A percentile compares a stretch with the other conserved stretches of the same genome.
Evolutionary conservation across 768 basidiomycete species (phyloP).

Genomic region (Lactifluus volemus): DNA sequence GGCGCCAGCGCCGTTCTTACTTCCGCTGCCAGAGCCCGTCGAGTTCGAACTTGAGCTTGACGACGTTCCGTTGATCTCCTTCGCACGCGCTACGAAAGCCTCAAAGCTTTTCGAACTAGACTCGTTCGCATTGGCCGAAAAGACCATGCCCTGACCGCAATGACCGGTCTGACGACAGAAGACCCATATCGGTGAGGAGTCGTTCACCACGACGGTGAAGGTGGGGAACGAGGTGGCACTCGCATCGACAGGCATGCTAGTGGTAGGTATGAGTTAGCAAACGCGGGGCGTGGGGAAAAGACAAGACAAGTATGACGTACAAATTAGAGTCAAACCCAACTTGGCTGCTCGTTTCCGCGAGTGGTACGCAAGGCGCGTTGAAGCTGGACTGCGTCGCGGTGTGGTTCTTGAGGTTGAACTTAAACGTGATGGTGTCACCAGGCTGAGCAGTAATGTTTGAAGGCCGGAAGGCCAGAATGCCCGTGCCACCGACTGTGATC

Average conservation of each 20-base stretch:
- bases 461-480: constrained; percentile 25
- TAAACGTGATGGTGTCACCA: constrained; percentile 34
- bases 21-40: constrained; percentile 1
- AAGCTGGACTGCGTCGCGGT: constrained; percentile 32
- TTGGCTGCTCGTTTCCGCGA: constrained; percentile 33
- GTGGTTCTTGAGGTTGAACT: constrained; percentile 34
- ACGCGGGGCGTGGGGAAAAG: neutral
- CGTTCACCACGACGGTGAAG: constrained; percentile 44
- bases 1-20: constrained; percentile 13
- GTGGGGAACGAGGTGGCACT: constrained; percentile 41
- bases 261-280: neutral
- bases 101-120: constrained; percentile 42
- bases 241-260: constrained; percentile 40
- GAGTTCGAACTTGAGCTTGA: constrained; percentile 10
- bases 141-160: constrained; percentile 54
- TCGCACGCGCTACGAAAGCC: constrained; percentile 43
- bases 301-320: constrained; percentile 21
- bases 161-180: constrained; percentile 44
- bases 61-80: constrained; percentile 34
- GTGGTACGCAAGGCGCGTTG: constrained; percentile 30
- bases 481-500: constrained; percentile 25
- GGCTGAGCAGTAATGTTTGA: constrained; percentile 29
- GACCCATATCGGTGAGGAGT: constrained; percentile 48
- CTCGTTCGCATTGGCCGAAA: constrained; percentile 46
- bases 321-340: constrained; percentile 34